These are phyloP conservation scores for Taphrina deformans DNA, from an alignment of 1,139 yeast species.

Conservation along the genomic window DNA sequence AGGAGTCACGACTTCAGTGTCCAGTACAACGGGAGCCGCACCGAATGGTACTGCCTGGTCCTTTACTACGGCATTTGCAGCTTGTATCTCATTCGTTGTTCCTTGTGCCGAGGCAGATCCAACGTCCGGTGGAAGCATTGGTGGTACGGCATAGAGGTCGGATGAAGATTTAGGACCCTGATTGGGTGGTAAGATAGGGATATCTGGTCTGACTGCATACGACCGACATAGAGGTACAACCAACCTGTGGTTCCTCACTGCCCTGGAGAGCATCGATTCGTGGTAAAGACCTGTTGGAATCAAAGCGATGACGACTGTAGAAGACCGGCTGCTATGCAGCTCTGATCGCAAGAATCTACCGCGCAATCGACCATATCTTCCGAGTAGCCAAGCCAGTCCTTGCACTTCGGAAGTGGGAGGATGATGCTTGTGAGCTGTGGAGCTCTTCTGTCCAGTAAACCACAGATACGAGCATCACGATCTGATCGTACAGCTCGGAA, in stretches of 20 bases:
- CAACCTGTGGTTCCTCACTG: not conserved
- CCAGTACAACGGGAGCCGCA: constrained; percentile 10
- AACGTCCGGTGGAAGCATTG: constrained; percentile 22
- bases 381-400: too few species aligned
- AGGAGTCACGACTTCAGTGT: not conserved
- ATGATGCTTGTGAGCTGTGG: not conserved
- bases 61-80: not conserved
- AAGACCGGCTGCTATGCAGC: too few species aligned
- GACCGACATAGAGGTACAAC: not conserved
- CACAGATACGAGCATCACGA: not conserved
- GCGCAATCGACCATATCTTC: not conserved
- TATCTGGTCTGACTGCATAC: constrained; percentile 25
- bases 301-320: too few species aligned
- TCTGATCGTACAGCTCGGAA: too few species aligned
- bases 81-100: not conserved
- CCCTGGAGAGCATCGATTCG: constrained; percentile 7
- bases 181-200: constrained; percentile 25
- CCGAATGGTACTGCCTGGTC: constrained; percentile 24
- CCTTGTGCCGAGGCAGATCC: constrained; percentile 7
- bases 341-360: too few species aligned
- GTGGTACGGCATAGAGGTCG: constrained; percentile 19
- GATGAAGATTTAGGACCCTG: not conserved
- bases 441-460: not conserved
- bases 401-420: too few species aligned
- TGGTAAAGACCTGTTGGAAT: too few species aligned